These are phyloP conservation scores for Chlorencoelia australis DNA, from an alignment of 2,329 filamentous ascomycete species.

Conservation along the genomic window DNA sequence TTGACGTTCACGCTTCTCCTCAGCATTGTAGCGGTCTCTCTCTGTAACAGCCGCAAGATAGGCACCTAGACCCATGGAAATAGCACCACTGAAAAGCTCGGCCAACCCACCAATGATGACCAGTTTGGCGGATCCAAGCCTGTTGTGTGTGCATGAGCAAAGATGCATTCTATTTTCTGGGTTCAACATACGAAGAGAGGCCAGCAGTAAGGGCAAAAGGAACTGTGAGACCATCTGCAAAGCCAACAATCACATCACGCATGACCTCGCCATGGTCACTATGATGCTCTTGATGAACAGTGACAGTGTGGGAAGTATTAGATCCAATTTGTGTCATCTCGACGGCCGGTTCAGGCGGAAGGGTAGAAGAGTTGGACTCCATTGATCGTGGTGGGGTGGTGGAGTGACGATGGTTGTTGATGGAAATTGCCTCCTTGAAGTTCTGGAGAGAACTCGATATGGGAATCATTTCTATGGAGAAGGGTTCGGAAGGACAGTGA, in stretches of 20 bases:
- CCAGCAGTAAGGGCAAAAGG: slow-evolving; percentile 72
- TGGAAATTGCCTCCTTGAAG: too few relatives aligned
- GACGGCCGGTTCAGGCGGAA: too few relatives aligned
- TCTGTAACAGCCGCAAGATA: slow-evolving; percentile 42
- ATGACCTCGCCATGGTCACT: slow-evolving; percentile 37
- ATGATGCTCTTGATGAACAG: too few relatives aligned
- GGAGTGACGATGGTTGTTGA: too few relatives aligned
- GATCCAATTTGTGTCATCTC: too few relatives aligned
- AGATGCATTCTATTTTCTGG: too few relatives aligned
- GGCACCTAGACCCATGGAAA: slow-evolving; percentile 50
- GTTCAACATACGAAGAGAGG: slow-evolving; percentile 40
- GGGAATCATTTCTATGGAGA: too few relatives aligned
- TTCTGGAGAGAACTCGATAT: too few relatives aligned
- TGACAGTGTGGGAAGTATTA: too few relatives aligned
- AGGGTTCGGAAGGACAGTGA: too few relatives aligned
- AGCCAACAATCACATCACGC: slow-evolving; percentile 61
- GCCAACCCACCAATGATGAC: slow-evolving; percentile 47
- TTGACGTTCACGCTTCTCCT: slow-evolving; percentile 29
- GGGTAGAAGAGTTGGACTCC: too few relatives aligned
- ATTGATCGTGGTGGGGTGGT: too few relatives aligned
- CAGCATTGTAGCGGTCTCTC: slow-evolving; percentile 29
- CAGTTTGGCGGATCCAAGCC: slow-evolving; percentile 36
- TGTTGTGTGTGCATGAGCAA: slow-evolving; percentile 11
- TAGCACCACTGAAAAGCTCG: slow-evolving; percentile 47
- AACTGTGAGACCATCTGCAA: slow-evolving; percentile 70